phyloP scores from a whole-genome alignment of 768 basidiomycete species.

The Stropharia rugosoannulata region DNA sequence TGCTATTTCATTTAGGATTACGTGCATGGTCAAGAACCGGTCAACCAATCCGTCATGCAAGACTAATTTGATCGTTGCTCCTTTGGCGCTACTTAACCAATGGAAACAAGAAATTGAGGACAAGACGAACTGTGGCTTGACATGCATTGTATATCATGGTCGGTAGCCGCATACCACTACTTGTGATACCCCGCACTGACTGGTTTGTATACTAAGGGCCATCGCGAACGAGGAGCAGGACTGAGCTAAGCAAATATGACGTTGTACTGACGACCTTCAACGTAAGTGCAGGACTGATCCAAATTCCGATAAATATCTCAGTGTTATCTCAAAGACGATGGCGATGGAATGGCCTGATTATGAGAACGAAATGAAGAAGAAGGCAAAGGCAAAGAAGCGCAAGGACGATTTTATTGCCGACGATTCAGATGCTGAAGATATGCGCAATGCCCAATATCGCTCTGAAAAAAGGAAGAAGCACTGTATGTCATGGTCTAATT shows the following conservation, averaged over 20 bases:
- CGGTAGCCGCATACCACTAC: neutral
- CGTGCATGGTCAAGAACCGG: slow-evolving; percentile 53
- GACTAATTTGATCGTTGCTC: slow-evolving; percentile 68
- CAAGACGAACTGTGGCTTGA: slow-evolving; percentile 48
- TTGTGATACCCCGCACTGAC: slow-evolving; percentile 4
- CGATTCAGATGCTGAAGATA: slow-evolving; percentile 35
- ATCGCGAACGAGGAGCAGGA: slow-evolving; percentile 42
- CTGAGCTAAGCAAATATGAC: slow-evolving; percentile 56
- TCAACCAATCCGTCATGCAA: slow-evolving; percentile 51
- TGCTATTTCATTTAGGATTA: slow-evolving; percentile 42
- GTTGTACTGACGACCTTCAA: slow-evolving; percentile 59
- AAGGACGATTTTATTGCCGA: slow-evolving; percentile 31
- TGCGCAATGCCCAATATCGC: slow-evolving; percentile 18
- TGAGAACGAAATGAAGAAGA: slow-evolving; percentile 46
- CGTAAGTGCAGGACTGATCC: slow-evolving; percentile 23
- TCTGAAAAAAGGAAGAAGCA: slow-evolving; percentile 32
- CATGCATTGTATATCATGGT: slow-evolving; percentile 66
- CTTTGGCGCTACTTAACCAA: slow-evolving; percentile 64
- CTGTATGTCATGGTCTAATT: slow-evolving; percentile 17
- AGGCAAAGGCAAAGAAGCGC: slow-evolving; percentile 37
- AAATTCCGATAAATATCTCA: neutral
- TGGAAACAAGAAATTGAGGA: slow-evolving; percentile 63
- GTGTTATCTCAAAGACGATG: slow-evolving; percentile 41
- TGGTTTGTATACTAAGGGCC: slow-evolving; percentile 28
- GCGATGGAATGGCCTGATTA: slow-evolving; percentile 58